Evolutionary conservation across 257 asterid species (phyloP), one percentile per base, ranked within the genome.

Genomic region (Solanum clarkiae): DNA sequence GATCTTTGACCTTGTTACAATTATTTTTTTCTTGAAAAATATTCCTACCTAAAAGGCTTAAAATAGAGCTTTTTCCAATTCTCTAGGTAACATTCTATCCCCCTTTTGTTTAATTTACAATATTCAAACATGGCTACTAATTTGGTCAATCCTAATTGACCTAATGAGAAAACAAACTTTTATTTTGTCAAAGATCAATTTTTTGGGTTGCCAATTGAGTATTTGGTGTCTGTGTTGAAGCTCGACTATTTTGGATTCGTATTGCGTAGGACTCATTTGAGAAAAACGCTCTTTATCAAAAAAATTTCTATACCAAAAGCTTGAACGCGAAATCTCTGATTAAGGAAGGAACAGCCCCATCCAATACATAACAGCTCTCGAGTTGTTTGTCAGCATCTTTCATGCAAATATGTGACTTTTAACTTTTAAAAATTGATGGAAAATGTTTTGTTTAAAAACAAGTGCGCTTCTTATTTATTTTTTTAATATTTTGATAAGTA

Each of bases 81-180:
- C 81, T 75, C 81, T 75, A 75, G 82, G 82, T 75, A 75, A 49
- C 82, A 75, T 75, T 75, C 82, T 49, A n/a, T 24, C 82, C 45
- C 62, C 5, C 36, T 75, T 60, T 63, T 75, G 82, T 24, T 17
- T 68, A 32, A 68, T 75, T 49, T 22, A 74, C 22, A 57, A 68
- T 68, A 45, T 47, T 77, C 82, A 77, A 77, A 77, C 9, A 51
- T 51, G 63, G 63, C 82, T 24, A 77, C 82, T 51, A 18, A 12
- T 49, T 49, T 49, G 82, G 82, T 75, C 82, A 75, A 75, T 24
- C 11, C 11, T 4, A 24, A 7, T 49, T 72, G 81, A 72, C 81
- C n/a, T 32, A 32, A 68, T 15, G 49, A 32, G 75, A 32, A 68
- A 32, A 68, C 9, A 32, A 32, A 68, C 22, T 68, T 32, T 32